Conservation (phyloP, 129 eudicot species). For the Pittosporum tobira region DNA sequence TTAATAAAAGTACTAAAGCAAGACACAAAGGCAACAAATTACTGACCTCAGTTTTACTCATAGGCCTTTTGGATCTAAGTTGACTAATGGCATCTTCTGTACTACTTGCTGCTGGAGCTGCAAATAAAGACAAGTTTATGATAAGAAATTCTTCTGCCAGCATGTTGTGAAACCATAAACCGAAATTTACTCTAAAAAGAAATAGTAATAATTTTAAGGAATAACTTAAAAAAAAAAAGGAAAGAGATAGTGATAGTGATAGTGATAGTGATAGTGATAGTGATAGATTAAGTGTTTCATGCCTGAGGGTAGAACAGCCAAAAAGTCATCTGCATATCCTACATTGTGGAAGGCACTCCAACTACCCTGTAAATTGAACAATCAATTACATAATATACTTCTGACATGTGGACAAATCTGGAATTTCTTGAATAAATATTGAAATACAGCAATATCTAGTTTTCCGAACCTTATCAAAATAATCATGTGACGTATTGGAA, state of each 20-base stretch:
- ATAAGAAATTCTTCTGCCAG: neutral
- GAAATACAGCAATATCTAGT: neutral
- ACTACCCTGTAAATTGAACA: constrained; percentile 37
- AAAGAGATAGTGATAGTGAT: too few species aligned
- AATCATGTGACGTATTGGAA: constrained; percentile 54
- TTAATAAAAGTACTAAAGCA: too few species aligned
- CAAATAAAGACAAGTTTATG: constrained; percentile 11
- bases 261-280: too few species aligned
- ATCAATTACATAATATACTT: neutral
- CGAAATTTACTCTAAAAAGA: too few species aligned
- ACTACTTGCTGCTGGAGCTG: constrained; percentile 50
- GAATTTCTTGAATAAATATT: too few species aligned
- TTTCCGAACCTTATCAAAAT: constrained; percentile 46
- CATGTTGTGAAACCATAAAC: neutral
- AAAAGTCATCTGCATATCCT: constrained; percentile 44
- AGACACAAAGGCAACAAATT: constrained; percentile 6
- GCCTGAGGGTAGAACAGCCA: constrained; percentile 45
- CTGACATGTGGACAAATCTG: constrained; percentile 8
- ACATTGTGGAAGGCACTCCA: constrained; percentile 50
- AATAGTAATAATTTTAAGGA: too few species aligned
- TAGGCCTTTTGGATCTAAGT: constrained; percentile 73
- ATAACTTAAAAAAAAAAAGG: too few species aligned
- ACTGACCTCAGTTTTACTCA: constrained; percentile 80
- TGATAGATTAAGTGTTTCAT: constrained; percentile 9
- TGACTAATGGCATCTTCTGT: constrained; percentile 76